A percentile compares a stretch with the other conserved stretches of the same genome.
phyloP scores from a whole-genome alignment of 495 filamentous ascomycete genomes.

The Talaromyces proteolyticus region DNA sequence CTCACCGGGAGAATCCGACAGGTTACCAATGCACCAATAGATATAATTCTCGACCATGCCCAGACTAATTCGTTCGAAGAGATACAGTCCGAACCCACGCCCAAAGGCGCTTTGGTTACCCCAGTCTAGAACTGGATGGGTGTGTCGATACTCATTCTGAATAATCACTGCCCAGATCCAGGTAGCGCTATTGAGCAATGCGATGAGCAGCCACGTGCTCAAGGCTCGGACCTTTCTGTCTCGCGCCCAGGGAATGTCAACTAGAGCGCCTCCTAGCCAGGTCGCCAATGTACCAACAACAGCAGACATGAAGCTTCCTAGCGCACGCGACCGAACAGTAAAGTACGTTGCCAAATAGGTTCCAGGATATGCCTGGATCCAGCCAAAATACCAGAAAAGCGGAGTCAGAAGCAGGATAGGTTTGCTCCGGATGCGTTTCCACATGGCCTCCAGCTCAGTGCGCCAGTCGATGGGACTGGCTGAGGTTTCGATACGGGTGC shows the following conservation, averaged over 20 bases:
- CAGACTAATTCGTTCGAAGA: slow-evolving; percentile 30
- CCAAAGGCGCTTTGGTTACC: slow-evolving; percentile 25
- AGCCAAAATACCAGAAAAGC: slow-evolving; percentile 45
- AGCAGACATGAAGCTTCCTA: slow-evolving; percentile 41
- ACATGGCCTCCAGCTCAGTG: slow-evolving; percentile 25
- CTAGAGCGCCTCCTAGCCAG: slow-evolving; percentile 13
- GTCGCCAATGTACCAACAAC: slow-evolving; percentile 41
- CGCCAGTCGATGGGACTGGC: slow-evolving; percentile 32
- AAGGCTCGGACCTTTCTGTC: slow-evolving; percentile 15
- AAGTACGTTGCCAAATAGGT: slow-evolving; percentile 56
- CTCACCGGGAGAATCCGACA: slow-evolving; percentile 33
- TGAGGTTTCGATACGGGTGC: slow-evolving; percentile 26
- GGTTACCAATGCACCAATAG: slow-evolving; percentile 38
- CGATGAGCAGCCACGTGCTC: slow-evolving; percentile 14
- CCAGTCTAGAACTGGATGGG: slow-evolving; percentile 18
- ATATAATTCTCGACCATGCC: slow-evolving; percentile 40
- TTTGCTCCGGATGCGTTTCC: slow-evolving; percentile 31
- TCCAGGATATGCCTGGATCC: slow-evolving; percentile 47
- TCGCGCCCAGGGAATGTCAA: slow-evolving; percentile 15
- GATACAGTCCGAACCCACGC: slow-evolving; percentile 34
- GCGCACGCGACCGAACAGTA: slow-evolving; percentile 43
- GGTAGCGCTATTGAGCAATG: slow-evolving; percentile 13
- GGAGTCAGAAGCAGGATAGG: slow-evolving; percentile 45
- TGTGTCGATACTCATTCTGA: slow-evolving; percentile 19
- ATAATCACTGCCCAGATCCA: slow-evolving; percentile 23